phyloP scores from a whole-genome alignment of 805 yeast species.

The Scheffersomyces amazonensis region DNA sequence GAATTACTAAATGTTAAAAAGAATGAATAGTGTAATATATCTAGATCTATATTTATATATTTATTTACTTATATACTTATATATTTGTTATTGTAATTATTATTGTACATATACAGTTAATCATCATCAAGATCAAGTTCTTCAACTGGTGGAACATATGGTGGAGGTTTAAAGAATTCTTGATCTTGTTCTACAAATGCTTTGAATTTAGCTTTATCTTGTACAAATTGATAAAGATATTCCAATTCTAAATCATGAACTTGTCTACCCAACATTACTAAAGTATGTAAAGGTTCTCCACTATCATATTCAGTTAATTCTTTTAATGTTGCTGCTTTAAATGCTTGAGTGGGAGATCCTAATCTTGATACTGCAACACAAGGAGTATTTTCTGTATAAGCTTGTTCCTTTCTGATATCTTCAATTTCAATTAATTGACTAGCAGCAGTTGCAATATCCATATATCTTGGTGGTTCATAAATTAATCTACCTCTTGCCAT shows the following conservation, averaged over 20 bases:
- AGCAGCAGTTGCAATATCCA: conserved; percentile 89
- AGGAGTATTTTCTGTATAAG: conserved; percentile 84
- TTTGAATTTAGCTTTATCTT: conserved; percentile 51
- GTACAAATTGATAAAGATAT: conserved; percentile 73
- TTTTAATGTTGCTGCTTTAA: conserved; percentile 80
- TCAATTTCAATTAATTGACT: conserved; percentile 86
- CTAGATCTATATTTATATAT: neutral
- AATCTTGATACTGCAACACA: conserved; percentile 90
- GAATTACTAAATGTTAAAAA: conserved; percentile 14
- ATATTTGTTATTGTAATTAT: neutral
- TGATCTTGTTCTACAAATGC: conserved; percentile 52
- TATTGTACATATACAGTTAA: neutral
- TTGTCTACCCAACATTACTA: conserved; percentile 87
- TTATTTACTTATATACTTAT: neutral
- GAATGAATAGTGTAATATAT: neutral
- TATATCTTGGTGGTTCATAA: conserved; percentile 96
- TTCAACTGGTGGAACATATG: conserved; percentile 51
- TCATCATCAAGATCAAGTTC: conserved; percentile 14
- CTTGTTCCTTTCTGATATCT: conserved; percentile 68
- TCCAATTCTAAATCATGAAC: conserved; percentile 92
- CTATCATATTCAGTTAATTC: conserved; percentile 81
- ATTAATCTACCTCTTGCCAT: conserved; percentile 89
- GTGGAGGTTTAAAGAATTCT: conserved; percentile 70
- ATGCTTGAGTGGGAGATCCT: conserved; percentile 80
- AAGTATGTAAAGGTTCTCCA: conserved; percentile 92